These are phyloP conservation scores for Camillea tinctor DNA, from an alignment of 2,329 filamentous ascomycete genomes.

Conservation along the genomic window DNA sequence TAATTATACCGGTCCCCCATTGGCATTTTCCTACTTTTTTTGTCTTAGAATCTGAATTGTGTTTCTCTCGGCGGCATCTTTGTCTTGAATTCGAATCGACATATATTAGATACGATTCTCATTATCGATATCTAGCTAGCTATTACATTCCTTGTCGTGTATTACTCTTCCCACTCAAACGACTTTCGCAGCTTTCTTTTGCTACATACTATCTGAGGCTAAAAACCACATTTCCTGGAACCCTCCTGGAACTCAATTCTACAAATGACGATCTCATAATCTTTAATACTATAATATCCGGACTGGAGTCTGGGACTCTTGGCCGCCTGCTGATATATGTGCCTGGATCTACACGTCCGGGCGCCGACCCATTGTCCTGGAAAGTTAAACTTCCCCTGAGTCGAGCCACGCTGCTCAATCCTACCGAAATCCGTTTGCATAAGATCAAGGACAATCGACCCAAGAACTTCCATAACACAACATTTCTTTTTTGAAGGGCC, in stretches of 20 bases:
- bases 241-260: constrained; percentile 3
- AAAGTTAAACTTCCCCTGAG: constrained; percentile 2
- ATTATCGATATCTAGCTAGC: constrained; percentile 15
- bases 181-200: constrained; percentile 9
- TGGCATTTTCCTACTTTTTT: constrained; percentile 26
- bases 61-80: constrained; percentile 24
- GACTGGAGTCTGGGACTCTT: constrained; percentile 31
- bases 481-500: not conserved
- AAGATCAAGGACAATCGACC: not conserved
- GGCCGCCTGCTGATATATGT: constrained; percentile 16
- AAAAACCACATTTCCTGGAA: constrained; percentile 9
- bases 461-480: not conserved
- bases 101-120: constrained; percentile 27
- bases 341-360: constrained; percentile 11
- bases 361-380: constrained; percentile 12
- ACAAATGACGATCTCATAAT: constrained; percentile 29
- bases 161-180: constrained; percentile 12
- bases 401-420: not conserved
- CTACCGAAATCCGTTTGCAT: not conserved
- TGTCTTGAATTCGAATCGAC: constrained; percentile 31
- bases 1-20: constrained; percentile 21
- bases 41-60: constrained; percentile 26
- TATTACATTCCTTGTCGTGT: constrained; percentile 31
- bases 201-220: constrained; percentile 6
- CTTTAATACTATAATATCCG: constrained; percentile 31